Percentiles rank a stretch among this genome's conserved stretches.
These are phyloP conservation scores for Aspergillus glaucus DNA, from an alignment of 2,329 filamentous ascomycete genomes.

Conservation along the genomic window DNA sequence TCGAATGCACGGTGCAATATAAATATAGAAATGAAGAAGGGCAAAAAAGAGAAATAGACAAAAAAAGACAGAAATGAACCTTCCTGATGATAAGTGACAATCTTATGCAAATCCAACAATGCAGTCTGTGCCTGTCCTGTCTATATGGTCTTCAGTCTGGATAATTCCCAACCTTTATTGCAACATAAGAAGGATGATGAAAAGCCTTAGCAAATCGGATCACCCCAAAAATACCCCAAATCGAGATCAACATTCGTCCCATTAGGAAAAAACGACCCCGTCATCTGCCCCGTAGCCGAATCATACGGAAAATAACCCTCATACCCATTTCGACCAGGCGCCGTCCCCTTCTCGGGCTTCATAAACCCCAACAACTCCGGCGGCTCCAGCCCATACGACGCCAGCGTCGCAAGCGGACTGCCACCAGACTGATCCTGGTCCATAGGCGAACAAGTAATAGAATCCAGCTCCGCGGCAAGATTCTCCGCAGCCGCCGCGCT, in stretches of 20 bases:
- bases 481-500: conserved; percentile 5
- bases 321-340: conserved; percentile 15
- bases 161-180: not conserved
- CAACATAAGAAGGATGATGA: not conserved
- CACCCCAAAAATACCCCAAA: conserved; percentile 26
- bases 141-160: not conserved
- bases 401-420: conserved; percentile 14
- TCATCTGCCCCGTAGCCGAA: conserved; percentile 29
- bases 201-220: conserved; percentile 18
- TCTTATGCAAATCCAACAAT: not conserved
- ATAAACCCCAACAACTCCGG: conserved; percentile 23
- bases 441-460: conserved; percentile 20
- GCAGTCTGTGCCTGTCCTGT: not conserved
- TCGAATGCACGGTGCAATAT: too few relatives aligned
- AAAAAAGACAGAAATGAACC: not conserved
- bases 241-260: conserved; percentile 25
- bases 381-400: conserved; percentile 17
- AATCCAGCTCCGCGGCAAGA: conserved; percentile 15
- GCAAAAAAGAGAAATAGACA: not conserved
- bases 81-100: not conserved
- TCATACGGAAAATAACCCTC: conserved; percentile 31
- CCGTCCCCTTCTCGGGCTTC: conserved; percentile 19
- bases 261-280: conserved; percentile 32
- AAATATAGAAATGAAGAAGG: not conserved
- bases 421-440: conserved; percentile 17